Percentiles rank a stretch among this genome's conserved stretches.
Conservation (phyloP, 1,284 basidiomycete genomes). For the Phylloporus gajari region DNA sequence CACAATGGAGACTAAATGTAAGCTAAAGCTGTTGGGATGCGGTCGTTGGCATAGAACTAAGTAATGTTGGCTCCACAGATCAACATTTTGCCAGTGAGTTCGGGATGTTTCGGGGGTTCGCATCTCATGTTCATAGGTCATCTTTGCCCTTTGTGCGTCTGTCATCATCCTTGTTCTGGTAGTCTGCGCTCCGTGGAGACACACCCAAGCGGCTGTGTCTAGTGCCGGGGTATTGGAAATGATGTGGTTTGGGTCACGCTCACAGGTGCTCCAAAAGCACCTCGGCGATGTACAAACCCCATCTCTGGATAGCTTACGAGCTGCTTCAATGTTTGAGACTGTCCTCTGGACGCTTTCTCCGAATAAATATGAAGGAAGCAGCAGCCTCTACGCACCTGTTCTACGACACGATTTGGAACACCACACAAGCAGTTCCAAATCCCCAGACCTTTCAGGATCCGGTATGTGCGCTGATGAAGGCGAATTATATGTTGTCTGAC, state of each 20-base stretch:
- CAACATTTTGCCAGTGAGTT: no score
- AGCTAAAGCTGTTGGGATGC: no score
- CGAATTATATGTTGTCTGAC: not conserved
- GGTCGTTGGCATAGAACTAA: no score
- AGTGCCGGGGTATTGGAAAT: not conserved
- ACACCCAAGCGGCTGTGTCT: no score
- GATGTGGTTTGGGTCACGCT: slow-evolving; percentile 3
- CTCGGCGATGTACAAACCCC: not conserved
- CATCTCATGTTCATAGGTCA: no score
- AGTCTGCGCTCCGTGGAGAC: no score
- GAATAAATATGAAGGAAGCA: not conserved
- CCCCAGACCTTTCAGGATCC: not conserved
- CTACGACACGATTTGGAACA: not conserved
- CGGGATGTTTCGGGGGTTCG: no score
- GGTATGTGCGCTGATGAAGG: not conserved
- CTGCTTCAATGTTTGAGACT: not conserved
- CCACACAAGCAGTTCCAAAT: no score
- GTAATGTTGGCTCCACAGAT: no score
- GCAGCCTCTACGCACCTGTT: not conserved
- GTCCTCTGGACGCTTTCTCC: not conserved
- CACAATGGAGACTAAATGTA: no score
- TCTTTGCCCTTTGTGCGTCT: no score
- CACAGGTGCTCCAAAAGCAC: not conserved
- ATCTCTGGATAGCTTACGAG: not conserved
- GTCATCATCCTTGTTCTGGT: no score